Evolutionary conservation across 208 protist species (phyloP), one percentile per base, ranked within the genome.

Genomic region (Acanthamoeba castellanii): DNA sequence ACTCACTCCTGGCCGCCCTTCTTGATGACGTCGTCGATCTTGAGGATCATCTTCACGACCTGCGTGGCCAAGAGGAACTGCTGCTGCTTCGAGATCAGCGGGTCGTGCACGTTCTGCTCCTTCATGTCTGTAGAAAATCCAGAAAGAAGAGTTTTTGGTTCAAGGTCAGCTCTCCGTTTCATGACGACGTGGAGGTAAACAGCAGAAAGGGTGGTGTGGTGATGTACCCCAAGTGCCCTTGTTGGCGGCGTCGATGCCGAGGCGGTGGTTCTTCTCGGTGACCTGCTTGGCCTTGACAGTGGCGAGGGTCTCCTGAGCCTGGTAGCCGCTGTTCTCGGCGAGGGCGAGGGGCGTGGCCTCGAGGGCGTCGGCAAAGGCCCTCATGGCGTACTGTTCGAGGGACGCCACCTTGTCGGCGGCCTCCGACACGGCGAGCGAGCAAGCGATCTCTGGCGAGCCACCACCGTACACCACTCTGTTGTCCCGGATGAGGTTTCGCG

Each of bases 381-480:
- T 98, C 89, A 99, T 99, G n/a, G 99, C 99, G 97, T 99, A 99
- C 96, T 99, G 99, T 95, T 99, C 99, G 37, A 99, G 97, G 32
- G 97, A 98, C 3, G 98, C 37, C 34, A 81, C 94, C 96, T 98
- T 97, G 92, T 99, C 98, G 6, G 99, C 99, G 72, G 98, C 98
- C 18, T 97, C 95, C 70, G 98, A 91, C 76, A 99, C 98, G n/a
- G 98, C 98, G 8, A 99, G 97, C 11, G 99, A 99, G 82, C 98
- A 99, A 20, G 99, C 97, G 66, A 99, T 99, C 97, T 99, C 99
- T n/a, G 98, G 97, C n/a, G 99, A 98, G 87, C 99, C 99, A 76
- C 99, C 99, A 96, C 99, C 99, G 96, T 99, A 99, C 16, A 99
- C 99, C 95, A 99, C 99, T 93, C 98, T 97, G 97, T 99, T 99